phyloP scores from a whole-genome alignment of 768 basidiomycete genomes.

The Tulasnella calospora region DNA sequence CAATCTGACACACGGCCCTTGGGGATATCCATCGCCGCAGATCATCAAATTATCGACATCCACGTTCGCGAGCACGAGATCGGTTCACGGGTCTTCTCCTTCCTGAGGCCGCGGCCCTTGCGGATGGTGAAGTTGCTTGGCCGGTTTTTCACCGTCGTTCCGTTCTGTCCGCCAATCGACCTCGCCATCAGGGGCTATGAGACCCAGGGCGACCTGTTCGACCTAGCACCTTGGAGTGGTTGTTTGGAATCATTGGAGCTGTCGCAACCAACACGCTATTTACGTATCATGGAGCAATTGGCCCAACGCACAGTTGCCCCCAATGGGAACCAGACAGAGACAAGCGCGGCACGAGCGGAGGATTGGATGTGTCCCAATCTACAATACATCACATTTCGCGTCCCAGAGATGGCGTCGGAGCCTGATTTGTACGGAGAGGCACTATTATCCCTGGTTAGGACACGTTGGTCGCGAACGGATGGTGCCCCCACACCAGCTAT shows the following conservation, averaged over 20 bases:
- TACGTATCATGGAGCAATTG: not conserved
- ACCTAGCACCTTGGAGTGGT: not conserved
- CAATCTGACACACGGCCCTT: not conserved
- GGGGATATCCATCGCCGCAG: too few species aligned
- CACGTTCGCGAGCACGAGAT: too few species aligned
- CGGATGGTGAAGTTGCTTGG: too few species aligned
- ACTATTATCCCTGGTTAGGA: not conserved
- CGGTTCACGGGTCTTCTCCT: too few species aligned
- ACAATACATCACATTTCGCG: not conserved
- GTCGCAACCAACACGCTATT: not conserved
- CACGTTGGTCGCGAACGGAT: not conserved
- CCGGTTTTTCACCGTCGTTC: too few species aligned
- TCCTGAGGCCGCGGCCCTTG: too few species aligned
- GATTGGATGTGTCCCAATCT: not conserved
- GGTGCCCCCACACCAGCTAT: too few species aligned
- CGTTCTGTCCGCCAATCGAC: too few species aligned
- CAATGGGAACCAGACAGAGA: not conserved
- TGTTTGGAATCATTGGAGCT: not conserved
- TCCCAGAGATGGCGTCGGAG: not conserved
- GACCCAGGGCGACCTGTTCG: not conserved
- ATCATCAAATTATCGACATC: too few species aligned
- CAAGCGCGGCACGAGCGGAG: not conserved
- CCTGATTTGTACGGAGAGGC: not conserved
- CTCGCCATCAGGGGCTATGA: too few species aligned
- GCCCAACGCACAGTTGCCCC: not conserved